phyloP scores from a whole-genome alignment of 768 basidiomycete genomes.

The Rhodotorula diobovata region DNA sequence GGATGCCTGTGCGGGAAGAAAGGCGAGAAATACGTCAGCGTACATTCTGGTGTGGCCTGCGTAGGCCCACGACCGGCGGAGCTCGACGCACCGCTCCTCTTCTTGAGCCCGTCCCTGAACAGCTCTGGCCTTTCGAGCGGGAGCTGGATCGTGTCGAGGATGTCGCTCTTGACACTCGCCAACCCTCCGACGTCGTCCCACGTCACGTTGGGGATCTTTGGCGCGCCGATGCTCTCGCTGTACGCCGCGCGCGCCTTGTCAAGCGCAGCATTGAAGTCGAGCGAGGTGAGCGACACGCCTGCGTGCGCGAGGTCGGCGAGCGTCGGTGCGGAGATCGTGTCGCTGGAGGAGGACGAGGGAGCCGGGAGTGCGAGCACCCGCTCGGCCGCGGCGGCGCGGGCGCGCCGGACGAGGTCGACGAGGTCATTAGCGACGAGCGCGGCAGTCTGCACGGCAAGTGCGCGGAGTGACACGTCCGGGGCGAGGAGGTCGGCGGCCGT shows the following conservation, averaged over 20 bases:
- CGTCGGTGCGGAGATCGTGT: background rate
- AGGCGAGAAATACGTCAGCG: too few relatives aligned
- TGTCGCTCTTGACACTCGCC: slow-evolving; percentile 78
- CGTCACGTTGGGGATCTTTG: slow-evolving; percentile 86
- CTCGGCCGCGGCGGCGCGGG: slow-evolving; percentile 57
- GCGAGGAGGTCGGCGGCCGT: slow-evolving; percentile 53
- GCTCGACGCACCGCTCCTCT: slow-evolving; percentile 70
- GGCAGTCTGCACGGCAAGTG: slow-evolving; percentile 79
- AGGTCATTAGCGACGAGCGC: slow-evolving; percentile 81
- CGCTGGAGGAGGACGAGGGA: background rate
- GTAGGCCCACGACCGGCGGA: background rate
- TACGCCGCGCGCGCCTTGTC: slow-evolving; percentile 68
- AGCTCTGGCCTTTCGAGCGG: slow-evolving; percentile 77
- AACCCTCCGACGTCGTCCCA: slow-evolving; percentile 99
- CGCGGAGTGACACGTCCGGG: slow-evolving; percentile 70
- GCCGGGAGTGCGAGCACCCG: slow-evolving; percentile 36
- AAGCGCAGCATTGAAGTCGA: slow-evolving; percentile 71
- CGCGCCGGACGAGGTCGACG: slow-evolving; percentile 61
- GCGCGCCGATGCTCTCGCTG: slow-evolving; percentile 91
- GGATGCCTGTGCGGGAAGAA: slow-evolving; percentile 63
- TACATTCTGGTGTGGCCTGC: too few relatives aligned
- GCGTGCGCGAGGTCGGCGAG: slow-evolving; percentile 44
- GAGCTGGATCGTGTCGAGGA: slow-evolving; percentile 90
- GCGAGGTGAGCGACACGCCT: slow-evolving; percentile 50
- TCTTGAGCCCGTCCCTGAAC: slow-evolving; percentile 82